Conservation (phyloP, 2,329 filamentous ascomycete species). For the Penicillium sp. region DNA sequence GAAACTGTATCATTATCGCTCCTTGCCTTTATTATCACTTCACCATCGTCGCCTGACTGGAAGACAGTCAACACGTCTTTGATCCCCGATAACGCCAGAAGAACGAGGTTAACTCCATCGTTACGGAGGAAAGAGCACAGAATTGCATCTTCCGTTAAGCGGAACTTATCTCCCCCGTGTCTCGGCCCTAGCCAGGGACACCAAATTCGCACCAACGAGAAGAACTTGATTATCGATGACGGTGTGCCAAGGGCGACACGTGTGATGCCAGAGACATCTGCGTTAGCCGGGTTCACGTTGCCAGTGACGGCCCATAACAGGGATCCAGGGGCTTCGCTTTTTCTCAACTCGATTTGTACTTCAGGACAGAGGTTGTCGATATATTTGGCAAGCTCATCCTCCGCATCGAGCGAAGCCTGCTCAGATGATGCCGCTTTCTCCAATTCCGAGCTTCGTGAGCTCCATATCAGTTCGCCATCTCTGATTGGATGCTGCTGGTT, state of each 20-base stretch:
- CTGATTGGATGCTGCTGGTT: slow-evolving; percentile 40
- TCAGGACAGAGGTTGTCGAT: slow-evolving; percentile 36
- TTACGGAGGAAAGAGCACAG: slow-evolving; percentile 72
- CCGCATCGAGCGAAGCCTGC: slow-evolving; percentile 11
- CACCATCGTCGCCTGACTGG: slow-evolving; percentile 62
- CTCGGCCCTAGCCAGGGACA: slow-evolving; percentile 85
- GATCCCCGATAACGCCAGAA: slow-evolving; percentile 74
- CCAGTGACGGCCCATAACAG: slow-evolving; percentile 54
- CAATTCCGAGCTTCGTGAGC: slow-evolving; percentile 21
- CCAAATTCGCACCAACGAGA: slow-evolving; percentile 76
- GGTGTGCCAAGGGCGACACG: slow-evolving; percentile 62
- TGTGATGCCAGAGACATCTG: slow-evolving; percentile 57
- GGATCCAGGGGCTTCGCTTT: slow-evolving; percentile 44
- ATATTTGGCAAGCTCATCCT: slow-evolving; percentile 29
- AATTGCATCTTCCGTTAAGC: slow-evolving; percentile 73
- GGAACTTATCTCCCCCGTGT: slow-evolving; percentile 68
- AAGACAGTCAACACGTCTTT: slow-evolving; percentile 69
- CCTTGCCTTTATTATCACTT: slow-evolving; percentile 65
- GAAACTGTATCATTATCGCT: slow-evolving; percentile 65
- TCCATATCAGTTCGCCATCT: slow-evolving; percentile 45
- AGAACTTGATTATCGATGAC: slow-evolving; percentile 68
- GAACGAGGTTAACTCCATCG: slow-evolving; percentile 70
- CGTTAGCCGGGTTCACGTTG: slow-evolving; percentile 52
- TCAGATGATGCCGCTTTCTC: slow-evolving; percentile 1
- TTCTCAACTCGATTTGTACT: slow-evolving; percentile 33